Evolutionary conservation across 2,329 filamentous ascomycete genomes (phyloP).

Genomic region (Ascochyta lentis): DNA sequence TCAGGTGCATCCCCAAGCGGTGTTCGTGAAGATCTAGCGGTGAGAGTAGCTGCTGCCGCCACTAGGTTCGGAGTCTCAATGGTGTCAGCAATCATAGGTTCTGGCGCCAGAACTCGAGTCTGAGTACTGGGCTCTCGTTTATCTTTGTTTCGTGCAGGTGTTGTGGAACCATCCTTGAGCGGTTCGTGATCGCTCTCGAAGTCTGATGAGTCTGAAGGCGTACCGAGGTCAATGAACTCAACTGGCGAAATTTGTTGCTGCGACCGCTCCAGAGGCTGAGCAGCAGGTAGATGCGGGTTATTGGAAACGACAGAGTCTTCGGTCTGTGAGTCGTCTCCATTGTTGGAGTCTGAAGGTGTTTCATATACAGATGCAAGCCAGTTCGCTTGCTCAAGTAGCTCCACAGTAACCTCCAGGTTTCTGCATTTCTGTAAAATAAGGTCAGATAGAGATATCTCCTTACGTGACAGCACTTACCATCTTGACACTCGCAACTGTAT

Average conservation of each 20-base stretch:
- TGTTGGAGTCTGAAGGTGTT: not conserved
- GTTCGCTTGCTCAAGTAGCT: constrained; percentile 61
- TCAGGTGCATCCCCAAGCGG: constrained; percentile 28
- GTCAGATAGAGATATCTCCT: not conserved
- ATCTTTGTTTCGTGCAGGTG: not conserved
- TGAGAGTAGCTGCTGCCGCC: not conserved
- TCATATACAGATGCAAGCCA: constrained; percentile 50
- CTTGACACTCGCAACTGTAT: constrained; percentile 46
- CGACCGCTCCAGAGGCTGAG: not conserved
- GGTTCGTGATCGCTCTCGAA: not conserved
- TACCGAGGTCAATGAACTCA: constrained; percentile 30
- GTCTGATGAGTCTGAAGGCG: constrained; percentile 19
- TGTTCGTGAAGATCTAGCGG: not conserved
- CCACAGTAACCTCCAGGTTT: constrained; percentile 69
- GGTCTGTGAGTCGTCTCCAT: not conserved
- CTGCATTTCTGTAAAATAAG: constrained; percentile 62
- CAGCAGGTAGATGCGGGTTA: not conserved
- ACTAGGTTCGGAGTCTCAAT: constrained; percentile 6
- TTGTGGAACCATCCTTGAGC: not conserved
- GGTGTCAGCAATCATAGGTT: constrained; percentile 10
- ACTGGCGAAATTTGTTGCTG: not conserved
- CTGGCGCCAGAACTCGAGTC: not conserved
- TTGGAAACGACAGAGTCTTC: not conserved
- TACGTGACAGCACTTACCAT: not conserved
- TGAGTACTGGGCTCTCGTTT: not conserved